These are phyloP conservation scores for Schoenoplectus tabernaemontani DNA, from an alignment of 202 grass and related monocot species.

Conservation along the genomic window DNA sequence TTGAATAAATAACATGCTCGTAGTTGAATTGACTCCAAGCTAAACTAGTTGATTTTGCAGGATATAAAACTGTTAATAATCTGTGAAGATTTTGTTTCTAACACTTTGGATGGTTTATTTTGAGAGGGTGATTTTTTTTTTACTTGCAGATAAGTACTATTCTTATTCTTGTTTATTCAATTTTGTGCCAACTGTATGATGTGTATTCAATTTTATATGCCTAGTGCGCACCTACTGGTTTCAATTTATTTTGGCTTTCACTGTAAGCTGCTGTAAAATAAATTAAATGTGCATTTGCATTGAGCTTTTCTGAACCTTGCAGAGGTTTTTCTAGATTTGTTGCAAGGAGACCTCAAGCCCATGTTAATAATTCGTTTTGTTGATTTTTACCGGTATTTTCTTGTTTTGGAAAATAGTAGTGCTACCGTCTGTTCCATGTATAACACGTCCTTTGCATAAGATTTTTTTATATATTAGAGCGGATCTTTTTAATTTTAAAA, in stretches of 20 bases:
- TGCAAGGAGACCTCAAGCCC: background rate
- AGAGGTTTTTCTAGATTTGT: background rate
- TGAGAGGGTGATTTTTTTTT: background rate
- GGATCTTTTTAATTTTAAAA: too few relatives aligned
- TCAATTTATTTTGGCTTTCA: background rate
- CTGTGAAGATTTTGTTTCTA: background rate
- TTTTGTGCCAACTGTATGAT: background rate
- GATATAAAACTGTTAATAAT: background rate
- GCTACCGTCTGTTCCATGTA: background rate
- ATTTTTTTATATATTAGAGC: too few relatives aligned
- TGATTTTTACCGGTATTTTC: background rate
- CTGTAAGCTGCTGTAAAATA: background rate
- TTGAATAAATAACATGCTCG: background rate
- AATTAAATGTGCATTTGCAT: background rate
- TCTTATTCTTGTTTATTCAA: background rate
- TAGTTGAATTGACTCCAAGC: background rate
- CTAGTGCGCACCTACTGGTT: background rate
- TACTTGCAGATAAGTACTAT: background rate
- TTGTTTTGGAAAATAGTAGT: background rate
- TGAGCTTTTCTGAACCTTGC: background rate
- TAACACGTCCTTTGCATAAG: too few relatives aligned
- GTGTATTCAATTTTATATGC: background rate
- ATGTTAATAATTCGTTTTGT: background rate
- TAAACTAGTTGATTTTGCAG: background rate
- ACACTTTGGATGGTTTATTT: constrained; percentile 2